Percentiles rank a stretch among this genome's conserved stretches.
These are phyloP conservation scores for Talaromyces sp. DNA, from an alignment of 2,329 filamentous ascomycete genomes.

Conservation along the genomic window DNA sequence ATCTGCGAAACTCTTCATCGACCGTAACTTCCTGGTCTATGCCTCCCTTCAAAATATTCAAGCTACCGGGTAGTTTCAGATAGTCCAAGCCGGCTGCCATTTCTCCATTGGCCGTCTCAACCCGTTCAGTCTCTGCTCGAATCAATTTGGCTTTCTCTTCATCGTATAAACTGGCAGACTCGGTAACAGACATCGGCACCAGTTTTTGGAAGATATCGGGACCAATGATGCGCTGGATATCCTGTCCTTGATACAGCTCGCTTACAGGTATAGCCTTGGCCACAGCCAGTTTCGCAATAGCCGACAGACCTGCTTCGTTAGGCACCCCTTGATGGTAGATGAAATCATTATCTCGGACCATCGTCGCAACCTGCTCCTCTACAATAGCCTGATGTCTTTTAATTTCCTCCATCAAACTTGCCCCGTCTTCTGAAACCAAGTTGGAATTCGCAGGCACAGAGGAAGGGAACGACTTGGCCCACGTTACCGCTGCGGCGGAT, in stretches of 20 bases:
- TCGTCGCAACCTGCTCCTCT: slow-evolving; percentile 73
- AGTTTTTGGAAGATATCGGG: slow-evolving; percentile 97
- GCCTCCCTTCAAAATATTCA: slow-evolving; percentile 89
- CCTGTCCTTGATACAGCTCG: slow-evolving; percentile 93
- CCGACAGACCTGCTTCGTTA: slow-evolving; percentile 74
- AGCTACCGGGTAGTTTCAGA: slow-evolving; percentile 79
- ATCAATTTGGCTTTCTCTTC: slow-evolving; percentile 97
- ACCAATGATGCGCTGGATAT: slow-evolving; percentile 94
- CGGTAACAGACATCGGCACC: slow-evolving; percentile 90
- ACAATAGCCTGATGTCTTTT: slow-evolving; percentile 79
- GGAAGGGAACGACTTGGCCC: slow-evolving; percentile 76
- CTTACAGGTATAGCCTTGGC: slow-evolving; percentile 96
- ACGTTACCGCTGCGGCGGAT: slow-evolving; percentile 73
- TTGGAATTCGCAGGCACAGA: slow-evolving; percentile 80
- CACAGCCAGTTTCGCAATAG: slow-evolving; percentile 86
- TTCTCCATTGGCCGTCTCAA: slow-evolving; percentile 88
- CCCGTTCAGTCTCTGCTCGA: slow-evolving; percentile 87
- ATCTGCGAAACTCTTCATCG: slow-evolving; percentile 86
- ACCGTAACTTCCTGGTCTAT: slow-evolving; percentile 85
- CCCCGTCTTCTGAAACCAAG: slow-evolving; percentile 73
- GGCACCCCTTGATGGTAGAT: slow-evolving; percentile 95
- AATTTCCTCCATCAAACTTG: slow-evolving; percentile 72
- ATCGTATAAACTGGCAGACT: slow-evolving; percentile 94
- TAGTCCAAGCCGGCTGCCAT: slow-evolving; percentile 96
- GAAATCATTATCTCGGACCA: slow-evolving; percentile 93